Conservation (phyloP, 164 flowering plant species). For the Aristolochia californica region DNA sequence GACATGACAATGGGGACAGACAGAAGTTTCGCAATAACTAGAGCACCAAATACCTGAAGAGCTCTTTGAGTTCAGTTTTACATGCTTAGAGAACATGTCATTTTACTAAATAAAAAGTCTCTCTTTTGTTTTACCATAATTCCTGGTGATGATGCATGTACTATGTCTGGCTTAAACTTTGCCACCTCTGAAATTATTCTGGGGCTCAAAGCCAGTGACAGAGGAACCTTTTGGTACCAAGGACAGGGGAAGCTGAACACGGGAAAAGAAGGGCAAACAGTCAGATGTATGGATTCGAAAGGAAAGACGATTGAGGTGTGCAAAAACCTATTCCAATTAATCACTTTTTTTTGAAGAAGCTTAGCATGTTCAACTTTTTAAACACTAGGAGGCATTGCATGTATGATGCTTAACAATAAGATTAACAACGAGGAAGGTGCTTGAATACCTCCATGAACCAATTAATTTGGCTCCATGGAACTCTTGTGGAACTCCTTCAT, state of each 20-base stretch:
- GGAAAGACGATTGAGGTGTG: neutral
- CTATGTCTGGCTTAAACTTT: conserved; percentile 91
- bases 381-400: too few species aligned
- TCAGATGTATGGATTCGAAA: neutral
- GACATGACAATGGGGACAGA: conserved; percentile 95
- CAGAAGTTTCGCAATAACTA: conserved; percentile 75
- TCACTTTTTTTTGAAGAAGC: neutral
- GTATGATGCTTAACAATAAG: too few species aligned
- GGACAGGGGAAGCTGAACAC: conserved; percentile 87
- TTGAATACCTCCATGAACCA: conserved; percentile 71
- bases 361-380: neutral
- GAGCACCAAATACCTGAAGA: conserved; percentile 89
- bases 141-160: conserved; percentile 98
- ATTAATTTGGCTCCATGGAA: conserved; percentile 89
- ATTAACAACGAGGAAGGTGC: too few species aligned
- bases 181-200: conserved; percentile 92
- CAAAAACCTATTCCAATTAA: neutral
- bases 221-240: conserved; percentile 91
- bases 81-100: neutral
- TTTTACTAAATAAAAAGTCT: neutral
- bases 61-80: neutral
- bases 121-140: conserved; percentile 51
- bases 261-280: neutral
- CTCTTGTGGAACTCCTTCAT: conserved; percentile 93
- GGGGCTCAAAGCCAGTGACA: conserved; percentile 93